Conservation (phyloP, 139 green algal species). For the Coccomyxa sp. region DNA sequence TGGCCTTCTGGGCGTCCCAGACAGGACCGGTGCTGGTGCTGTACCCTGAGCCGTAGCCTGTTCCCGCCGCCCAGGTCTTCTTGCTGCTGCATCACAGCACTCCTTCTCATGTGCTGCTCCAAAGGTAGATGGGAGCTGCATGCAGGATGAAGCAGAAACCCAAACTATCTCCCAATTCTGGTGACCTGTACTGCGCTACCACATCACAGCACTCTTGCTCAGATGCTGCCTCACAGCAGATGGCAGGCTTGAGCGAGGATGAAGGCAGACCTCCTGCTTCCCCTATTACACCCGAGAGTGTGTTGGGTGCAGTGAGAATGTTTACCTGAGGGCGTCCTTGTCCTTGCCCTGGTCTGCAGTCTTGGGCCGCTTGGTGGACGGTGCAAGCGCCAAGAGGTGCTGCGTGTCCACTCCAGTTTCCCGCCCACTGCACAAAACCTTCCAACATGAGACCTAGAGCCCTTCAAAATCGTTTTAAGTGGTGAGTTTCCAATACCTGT, state of each 20-base stretch:
- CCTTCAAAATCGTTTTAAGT: not conserved
- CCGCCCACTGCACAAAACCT: constrained; percentile 10
- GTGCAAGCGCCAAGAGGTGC: constrained; percentile 26
- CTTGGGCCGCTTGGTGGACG: constrained; percentile 19
- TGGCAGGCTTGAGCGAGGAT: no score
- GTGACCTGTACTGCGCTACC: no score
- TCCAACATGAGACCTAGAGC: not conserved
- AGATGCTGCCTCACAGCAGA: no score
- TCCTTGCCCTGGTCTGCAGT: constrained; percentile 6
- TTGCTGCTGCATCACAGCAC: not conserved
- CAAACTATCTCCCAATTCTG: no score
- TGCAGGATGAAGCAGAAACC: no score
- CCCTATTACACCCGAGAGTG: no score
- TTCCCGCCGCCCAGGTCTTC: constrained; percentile 46
- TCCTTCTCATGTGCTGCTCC: not conserved
- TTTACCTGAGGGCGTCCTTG: no score
- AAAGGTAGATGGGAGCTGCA: no score
- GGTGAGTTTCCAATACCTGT: no score
- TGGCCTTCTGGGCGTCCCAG: constrained; percentile 54
- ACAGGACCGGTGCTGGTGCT: constrained; percentile 10
- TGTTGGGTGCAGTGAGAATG: no score
- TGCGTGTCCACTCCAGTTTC: constrained; percentile 21
- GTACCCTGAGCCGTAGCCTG: constrained; percentile 50
- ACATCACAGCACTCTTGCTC: no score
- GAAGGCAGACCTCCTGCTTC: no score